Base-by-base conservation (phyloP, 305 asterid genomes). In the Rubia tinctorum region DNA sequence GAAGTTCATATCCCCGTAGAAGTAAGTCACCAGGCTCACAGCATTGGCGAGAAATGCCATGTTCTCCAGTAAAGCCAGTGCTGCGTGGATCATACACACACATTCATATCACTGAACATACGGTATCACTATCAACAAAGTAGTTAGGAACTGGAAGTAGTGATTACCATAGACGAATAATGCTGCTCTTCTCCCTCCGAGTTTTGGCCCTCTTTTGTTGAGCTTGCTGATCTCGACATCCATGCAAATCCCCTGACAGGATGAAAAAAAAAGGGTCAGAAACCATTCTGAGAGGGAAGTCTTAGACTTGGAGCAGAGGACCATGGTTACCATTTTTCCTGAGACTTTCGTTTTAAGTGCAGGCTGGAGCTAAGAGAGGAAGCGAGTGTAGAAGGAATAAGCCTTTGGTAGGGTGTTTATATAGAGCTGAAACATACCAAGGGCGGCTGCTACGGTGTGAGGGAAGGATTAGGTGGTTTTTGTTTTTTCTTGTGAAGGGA, bases 1-100 rank as follows among this genome's bases (percentile, higher is more conserved):
- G 85, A 89, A 89, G 87, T 91, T 87, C 95, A 91, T 91, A 76
- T 80, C 83, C 23, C 97, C 93, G 53, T 82, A 78, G 76, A 91
- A 91, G 80, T 91, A 91, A 47, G 86, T 85, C 63, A 91, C 79
- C 56, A 91, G 76, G 77, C 97, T 89, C 49, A 87, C 90, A 18
- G 82, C 90, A 69, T 83, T 86, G 7, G 95, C 81, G 5, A 85
- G 20, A 44, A 91, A 91, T 25, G 93, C 83, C 91, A 85, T 85
- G 14, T 84, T 85, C 78, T 91, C 93, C 66, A 89, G 70, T 12
- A 80, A 84, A 56, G 84, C 82, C 82, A 85, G 81, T 42, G 81
- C 95, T 91, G 87, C 86, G 80, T 42, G 20, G 39, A 66, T 43
- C 17, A 66, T 42, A 43, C 10, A n/a, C 8, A 44, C 60, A 53